Conservation (phyloP, 495 filamentous ascomycete species). For the Xylaria acuta region DNA sequence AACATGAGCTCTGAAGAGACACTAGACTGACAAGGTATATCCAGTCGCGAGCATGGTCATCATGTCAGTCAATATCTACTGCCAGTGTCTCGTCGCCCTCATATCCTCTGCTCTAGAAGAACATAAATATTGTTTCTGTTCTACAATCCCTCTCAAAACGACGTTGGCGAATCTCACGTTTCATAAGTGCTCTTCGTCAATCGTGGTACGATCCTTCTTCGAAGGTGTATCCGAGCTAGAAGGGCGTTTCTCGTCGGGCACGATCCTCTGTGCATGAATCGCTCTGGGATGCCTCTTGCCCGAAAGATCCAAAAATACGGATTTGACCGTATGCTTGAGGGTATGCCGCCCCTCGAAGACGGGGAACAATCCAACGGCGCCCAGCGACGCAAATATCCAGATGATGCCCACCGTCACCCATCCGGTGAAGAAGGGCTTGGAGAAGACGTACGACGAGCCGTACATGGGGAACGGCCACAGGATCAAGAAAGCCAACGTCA, state of each 20-base stretch:
- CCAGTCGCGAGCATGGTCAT: not conserved
- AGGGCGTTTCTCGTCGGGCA: conserved; percentile 31
- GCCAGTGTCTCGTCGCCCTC: not conserved
- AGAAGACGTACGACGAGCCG: conserved; percentile 84
- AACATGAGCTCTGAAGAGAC: too few species aligned
- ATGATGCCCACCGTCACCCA: conserved; percentile 87
- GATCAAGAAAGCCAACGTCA: conserved; percentile 79
- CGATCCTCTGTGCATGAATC: conserved; percentile 40
- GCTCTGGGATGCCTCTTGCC: conserved; percentile 60
- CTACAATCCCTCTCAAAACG: not conserved
- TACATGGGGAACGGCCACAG: conserved; percentile 98
- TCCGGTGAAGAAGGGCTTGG: conserved; percentile 89
- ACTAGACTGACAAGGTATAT: too few species aligned
- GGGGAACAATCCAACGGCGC: conserved; percentile 82
- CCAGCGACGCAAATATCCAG: conserved; percentile 80
- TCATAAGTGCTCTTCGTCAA: conserved; percentile 12
- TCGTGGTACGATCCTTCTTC: conserved; percentile 17
- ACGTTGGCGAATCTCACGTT: not conserved
- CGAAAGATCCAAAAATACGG: conserved; percentile 71
- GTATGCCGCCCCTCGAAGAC: conserved; percentile 80
- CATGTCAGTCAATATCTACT: too few species aligned
- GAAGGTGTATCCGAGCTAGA: conserved; percentile 22
- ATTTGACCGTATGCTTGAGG: conserved; percentile 66
- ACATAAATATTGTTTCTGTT: not conserved
- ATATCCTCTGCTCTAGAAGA: not conserved